A percentile compares a stretch with the other conserved stretches of the same genome.
Conservation (phyloP, 768 basidiomycete species). For the Wakefieldia striispora region DNA sequence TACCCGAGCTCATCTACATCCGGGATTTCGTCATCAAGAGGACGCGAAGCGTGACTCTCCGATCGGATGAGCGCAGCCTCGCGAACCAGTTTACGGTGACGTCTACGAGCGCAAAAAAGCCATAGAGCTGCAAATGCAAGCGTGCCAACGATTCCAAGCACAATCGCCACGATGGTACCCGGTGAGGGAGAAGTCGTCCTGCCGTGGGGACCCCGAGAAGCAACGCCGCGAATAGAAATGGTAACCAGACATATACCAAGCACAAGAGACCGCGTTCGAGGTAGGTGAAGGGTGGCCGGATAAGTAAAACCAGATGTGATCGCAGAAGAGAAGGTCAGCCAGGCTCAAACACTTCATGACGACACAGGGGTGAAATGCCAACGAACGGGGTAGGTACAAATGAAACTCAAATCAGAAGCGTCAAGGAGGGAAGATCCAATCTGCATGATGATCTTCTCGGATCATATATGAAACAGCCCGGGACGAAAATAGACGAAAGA, state of each 20-base stretch:
- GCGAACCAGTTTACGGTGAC: constrained; percentile 22
- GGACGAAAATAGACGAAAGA: neutral
- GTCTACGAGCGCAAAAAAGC: constrained; percentile 33
- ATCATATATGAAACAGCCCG: constrained; percentile 3
- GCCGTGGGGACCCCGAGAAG: constrained; percentile 1
- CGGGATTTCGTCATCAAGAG: constrained; percentile 24
- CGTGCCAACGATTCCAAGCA: constrained; percentile 25
- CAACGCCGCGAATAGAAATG: constrained; percentile 5
- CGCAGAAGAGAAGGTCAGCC: constrained; percentile 18
- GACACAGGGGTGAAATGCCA: constrained; percentile 18
- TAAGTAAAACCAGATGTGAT: constrained; percentile 13
- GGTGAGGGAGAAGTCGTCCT: constrained; percentile 20
- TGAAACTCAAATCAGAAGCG: constrained; percentile 4
- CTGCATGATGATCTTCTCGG: constrained; percentile 6
- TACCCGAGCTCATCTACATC: constrained; percentile 13
- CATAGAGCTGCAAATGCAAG: constrained; percentile 27
- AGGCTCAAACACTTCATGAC: constrained; percentile 12
- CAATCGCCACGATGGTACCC: constrained; percentile 22
- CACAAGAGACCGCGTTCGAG: constrained; percentile 3
- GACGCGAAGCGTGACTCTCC: constrained; percentile 10
- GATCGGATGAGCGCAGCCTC: constrained; percentile 16
- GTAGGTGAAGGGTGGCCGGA: constrained; percentile 6
- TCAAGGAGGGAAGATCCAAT: constrained; percentile 4
- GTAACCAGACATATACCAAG: constrained; percentile 1
- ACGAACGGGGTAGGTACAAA: neutral